These are phyloP conservation scores for Pholiota adiposa DNA, from an alignment of 1,284 basidiomycete species.

Conservation along the genomic window DNA sequence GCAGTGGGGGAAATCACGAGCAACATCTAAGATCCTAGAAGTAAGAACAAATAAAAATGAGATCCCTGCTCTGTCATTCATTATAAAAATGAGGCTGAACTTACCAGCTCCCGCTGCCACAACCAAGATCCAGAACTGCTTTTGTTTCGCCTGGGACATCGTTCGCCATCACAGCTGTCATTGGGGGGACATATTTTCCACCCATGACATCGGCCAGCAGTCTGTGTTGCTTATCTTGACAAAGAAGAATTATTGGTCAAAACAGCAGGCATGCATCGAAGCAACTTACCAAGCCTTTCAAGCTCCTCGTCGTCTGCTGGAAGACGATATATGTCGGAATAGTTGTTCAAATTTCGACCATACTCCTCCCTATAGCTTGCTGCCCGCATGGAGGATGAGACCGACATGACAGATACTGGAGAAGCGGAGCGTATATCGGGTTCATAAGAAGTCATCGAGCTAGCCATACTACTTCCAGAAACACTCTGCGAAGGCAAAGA, in stretches of 20 bases:
- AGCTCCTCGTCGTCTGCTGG: slow-evolving; percentile 79
- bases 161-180: slow-evolving; percentile 60
- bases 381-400: slow-evolving; percentile 64
- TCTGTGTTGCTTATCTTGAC: slow-evolving; percentile 65
- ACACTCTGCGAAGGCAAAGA: slow-evolving; percentile 44
- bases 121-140: slow-evolving; percentile 74
- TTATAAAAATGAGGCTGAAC: slow-evolving; percentile 22
- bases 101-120: slow-evolving; percentile 78
- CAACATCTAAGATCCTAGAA: slow-evolving; percentile 73
- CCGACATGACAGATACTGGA: slow-evolving; percentile 67
- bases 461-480: slow-evolving; percentile 38
- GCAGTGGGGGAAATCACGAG: slow-evolving; percentile 71
- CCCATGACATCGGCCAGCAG: slow-evolving; percentile 69
- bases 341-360: slow-evolving; percentile 73
- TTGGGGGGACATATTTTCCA: slow-evolving; percentile 58
- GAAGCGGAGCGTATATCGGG: slow-evolving; percentile 60
- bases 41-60: slow-evolving; percentile 3
- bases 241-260: neutral
- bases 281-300: slow-evolving; percentile 60
- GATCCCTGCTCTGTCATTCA: neutral
- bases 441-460: slow-evolving; percentile 53
- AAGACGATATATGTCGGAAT: slow-evolving; percentile 75
- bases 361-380: slow-evolving; percentile 66
- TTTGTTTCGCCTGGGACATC: slow-evolving; percentile 62
- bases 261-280: neutral